A percentile compares a stretch with the other conserved stretches of the same genome.
Conservation (phyloP, 129 eudicot genomes). For the Escallonia rubra region DNA sequence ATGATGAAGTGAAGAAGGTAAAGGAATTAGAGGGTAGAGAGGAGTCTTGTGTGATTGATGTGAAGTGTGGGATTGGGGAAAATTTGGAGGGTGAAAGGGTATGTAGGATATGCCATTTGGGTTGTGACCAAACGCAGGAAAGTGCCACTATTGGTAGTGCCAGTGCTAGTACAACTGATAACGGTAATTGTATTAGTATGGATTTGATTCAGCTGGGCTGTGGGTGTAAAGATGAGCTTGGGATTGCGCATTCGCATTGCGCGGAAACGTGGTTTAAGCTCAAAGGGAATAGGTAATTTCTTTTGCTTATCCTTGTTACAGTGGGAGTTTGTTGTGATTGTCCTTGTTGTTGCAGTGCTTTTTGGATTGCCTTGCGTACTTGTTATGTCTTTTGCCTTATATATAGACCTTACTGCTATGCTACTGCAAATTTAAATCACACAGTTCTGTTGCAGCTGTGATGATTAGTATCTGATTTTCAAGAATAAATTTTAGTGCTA, state of each 20-base stretch:
- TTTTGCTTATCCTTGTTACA: background rate
- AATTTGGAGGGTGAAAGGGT: slow-evolving; percentile 24
- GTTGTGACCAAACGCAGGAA: slow-evolving; percentile 27
- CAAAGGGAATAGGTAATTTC: slow-evolving; percentile 55
- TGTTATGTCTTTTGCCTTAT: too few species aligned
- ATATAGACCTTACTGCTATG: too few species aligned
- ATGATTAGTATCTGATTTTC: too few species aligned
- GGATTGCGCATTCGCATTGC: slow-evolving; percentile 48
- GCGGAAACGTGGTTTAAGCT: slow-evolving; percentile 74
- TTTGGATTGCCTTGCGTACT: too few species aligned
- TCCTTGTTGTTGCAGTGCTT: too few species aligned
- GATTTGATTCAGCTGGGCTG: slow-evolving; percentile 52
- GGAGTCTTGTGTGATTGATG: slow-evolving; percentile 29
- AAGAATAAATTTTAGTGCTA: too few species aligned
- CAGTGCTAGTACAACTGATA: too few species aligned
- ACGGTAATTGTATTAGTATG: background rate
- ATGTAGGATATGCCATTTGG: slow-evolving; percentile 66
- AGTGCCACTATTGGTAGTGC: background rate
- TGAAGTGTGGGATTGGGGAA: slow-evolving; percentile 15
- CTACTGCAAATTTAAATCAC: too few species aligned
- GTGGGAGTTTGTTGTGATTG: background rate
- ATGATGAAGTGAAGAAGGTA: slow-evolving; percentile 2
- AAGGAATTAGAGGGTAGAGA: background rate
- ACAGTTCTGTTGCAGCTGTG: too few species aligned
- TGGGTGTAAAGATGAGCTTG: slow-evolving; percentile 64